Evolutionary conservation across 75 land plant genomes (phyloP).

Genomic region (Cupressus sempervirens): DNA sequence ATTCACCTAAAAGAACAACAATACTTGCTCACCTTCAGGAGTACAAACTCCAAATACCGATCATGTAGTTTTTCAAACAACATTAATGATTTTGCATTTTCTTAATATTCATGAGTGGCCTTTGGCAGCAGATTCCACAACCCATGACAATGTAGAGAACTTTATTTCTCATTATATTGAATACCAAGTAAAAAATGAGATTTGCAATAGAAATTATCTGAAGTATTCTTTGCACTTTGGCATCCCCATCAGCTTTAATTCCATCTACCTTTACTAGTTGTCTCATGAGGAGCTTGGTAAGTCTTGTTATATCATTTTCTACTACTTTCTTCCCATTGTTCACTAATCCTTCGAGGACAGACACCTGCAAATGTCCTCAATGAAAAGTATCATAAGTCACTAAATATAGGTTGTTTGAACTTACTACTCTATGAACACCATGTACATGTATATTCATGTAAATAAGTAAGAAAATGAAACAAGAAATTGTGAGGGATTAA

Average conservation of each 20-base stretch:
- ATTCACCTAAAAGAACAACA: too few relatives aligned
- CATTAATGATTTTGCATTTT: too few relatives aligned
- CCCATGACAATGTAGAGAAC: too few relatives aligned
- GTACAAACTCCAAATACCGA: not conserved
- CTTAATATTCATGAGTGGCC: too few relatives aligned
- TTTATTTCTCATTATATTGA: not conserved
- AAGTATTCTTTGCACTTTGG: constrained; percentile 33
- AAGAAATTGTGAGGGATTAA: not conserved
- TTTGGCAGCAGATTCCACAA: too few relatives aligned
- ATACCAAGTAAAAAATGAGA: not conserved
- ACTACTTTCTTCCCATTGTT: constrained; percentile 45
- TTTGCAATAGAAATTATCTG: constrained; percentile 32
- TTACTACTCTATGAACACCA: not conserved
- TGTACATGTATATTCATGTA: not conserved
- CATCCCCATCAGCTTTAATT: constrained; percentile 47
- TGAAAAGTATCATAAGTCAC: not conserved
- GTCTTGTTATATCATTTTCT: constrained; percentile 48
- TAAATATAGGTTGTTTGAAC: not conserved
- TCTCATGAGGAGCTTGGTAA: constrained; percentile 65
- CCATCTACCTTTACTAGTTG: constrained; percentile 58
- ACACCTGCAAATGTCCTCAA: constrained; percentile 28
- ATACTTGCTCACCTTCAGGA: not conserved
- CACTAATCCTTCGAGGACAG: constrained; percentile 42
- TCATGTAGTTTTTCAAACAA: not conserved
- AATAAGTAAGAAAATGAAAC: not conserved